These are phyloP conservation scores for Berkeleyomyces basicola DNA, from an alignment of 2,329 filamentous ascomycete genomes.

Conservation along the genomic window DNA sequence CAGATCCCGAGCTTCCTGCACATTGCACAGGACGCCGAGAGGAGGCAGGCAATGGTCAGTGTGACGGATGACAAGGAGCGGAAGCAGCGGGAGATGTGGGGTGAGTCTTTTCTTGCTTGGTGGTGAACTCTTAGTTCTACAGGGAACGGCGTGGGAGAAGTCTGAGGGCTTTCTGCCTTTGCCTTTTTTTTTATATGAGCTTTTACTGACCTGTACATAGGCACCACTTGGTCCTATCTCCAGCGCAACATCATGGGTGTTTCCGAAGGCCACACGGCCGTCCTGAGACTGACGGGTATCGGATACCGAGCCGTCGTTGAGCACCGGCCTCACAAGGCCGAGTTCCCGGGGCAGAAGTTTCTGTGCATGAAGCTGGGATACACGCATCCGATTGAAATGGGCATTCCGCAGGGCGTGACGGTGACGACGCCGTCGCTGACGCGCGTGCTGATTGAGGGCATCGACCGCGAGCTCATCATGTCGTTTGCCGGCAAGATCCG, in stretches of 20 bases:
- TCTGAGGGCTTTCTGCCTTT: not conserved
- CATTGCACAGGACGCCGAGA: slow-evolving; percentile 48
- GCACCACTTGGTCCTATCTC: slow-evolving; percentile 77
- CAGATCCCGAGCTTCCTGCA: slow-evolving; percentile 64
- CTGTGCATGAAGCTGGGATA: slow-evolving; percentile 91
- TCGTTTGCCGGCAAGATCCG: slow-evolving; percentile 81
- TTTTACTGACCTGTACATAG: slow-evolving; percentile 27
- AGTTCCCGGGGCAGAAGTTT: slow-evolving; percentile 72
- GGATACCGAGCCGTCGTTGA: slow-evolving; percentile 86
- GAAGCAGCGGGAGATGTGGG: slow-evolving; percentile 91
- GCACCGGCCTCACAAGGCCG: slow-evolving; percentile 52
- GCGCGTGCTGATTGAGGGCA: slow-evolving; percentile 74
- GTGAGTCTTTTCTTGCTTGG: slow-evolving; percentile 30
- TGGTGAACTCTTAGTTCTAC: not conserved
- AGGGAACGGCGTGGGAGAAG: not conserved
- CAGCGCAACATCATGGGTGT: slow-evolving; percentile 86
- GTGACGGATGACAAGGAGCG: slow-evolving; percentile 52
- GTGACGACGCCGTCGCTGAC: slow-evolving; percentile 84
- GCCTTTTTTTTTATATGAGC: not conserved
- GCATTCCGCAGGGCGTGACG: slow-evolving; percentile 64
- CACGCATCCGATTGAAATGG: slow-evolving; percentile 86
- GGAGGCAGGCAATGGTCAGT: slow-evolving; percentile 47
- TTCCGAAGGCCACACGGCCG: slow-evolving; percentile 87
- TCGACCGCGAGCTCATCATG: slow-evolving; percentile 73
- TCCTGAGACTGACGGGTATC: slow-evolving; percentile 83